These are phyloP conservation scores for Torrubiellomyces zombiae DNA, from an alignment of 2,329 filamentous ascomycete genomes.

Conservation along the genomic window DNA sequence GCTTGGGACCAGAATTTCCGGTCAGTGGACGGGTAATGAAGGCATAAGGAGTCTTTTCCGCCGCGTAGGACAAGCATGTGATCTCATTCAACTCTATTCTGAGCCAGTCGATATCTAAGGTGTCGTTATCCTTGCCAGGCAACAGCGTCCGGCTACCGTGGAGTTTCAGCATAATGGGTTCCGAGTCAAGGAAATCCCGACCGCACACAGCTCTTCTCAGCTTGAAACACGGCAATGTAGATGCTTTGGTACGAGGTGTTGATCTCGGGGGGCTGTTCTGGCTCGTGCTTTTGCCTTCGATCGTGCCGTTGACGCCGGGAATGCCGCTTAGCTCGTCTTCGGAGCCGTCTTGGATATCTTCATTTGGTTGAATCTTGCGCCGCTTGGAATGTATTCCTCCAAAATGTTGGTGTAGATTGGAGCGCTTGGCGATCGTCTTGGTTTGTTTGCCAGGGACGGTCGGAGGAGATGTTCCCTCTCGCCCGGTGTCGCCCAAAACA, in stretches of 20 bases:
- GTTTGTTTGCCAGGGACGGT: slow-evolving; percentile 7
- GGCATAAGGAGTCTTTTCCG: slow-evolving; percentile 6
- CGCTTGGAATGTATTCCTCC: slow-evolving; percentile 7
- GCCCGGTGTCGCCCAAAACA: too few species aligned
- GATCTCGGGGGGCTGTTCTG: slow-evolving; percentile 6
- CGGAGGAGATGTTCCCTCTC: slow-evolving; percentile 1
- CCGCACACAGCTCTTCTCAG: slow-evolving; percentile 12
- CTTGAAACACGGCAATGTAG: neutral
- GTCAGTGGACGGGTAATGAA: slow-evolving; percentile 9
- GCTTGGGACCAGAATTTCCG: slow-evolving; percentile 1
- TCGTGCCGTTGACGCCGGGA: slow-evolving; percentile 1
- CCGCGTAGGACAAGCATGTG: slow-evolving; percentile 5
- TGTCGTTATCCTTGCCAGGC: neutral
- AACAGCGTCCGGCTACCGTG: neutral
- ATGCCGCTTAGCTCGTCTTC: slow-evolving; percentile 15
- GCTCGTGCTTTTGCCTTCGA: slow-evolving; percentile 4
- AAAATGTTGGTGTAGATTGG: slow-evolving; percentile 1
- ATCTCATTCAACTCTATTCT: slow-evolving; percentile 2
- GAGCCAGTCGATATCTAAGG: slow-evolving; percentile 3
- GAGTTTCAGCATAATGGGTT: slow-evolving; percentile 3
- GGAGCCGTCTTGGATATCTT: slow-evolving; percentile 8
- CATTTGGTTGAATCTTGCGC: slow-evolving; percentile 1
- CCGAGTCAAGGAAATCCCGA: slow-evolving; percentile 3
- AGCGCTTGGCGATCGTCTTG: slow-evolving; percentile 4
- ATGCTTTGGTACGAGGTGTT: neutral